Conservation (phyloP, 306 rosid genomes). For the Casuarina cunninghamiana region DNA sequence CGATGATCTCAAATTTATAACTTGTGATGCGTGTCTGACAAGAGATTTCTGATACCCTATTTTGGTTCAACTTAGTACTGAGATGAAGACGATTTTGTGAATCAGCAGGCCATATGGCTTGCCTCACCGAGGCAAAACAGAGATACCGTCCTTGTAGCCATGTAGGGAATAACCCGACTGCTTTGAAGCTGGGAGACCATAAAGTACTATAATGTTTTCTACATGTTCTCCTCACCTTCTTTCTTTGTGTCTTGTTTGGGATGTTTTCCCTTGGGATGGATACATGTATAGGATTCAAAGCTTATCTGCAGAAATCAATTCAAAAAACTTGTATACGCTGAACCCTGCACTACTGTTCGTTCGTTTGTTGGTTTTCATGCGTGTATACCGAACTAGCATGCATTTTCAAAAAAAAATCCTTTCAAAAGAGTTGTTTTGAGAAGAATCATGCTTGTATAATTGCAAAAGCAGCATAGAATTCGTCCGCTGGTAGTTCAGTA, state of each 20-base stretch:
- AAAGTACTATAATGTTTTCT: not conserved
- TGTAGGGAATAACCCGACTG: not conserved
- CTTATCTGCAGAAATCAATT: not conserved
- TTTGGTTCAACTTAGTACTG: not conserved
- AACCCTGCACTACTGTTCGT: not conserved
- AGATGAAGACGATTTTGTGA: constrained; percentile 18
- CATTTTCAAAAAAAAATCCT: not conserved
- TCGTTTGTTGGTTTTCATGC: not conserved
- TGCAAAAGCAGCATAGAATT: not conserved
- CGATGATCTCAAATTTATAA: constrained; percentile 9
- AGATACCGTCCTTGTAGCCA: not conserved
- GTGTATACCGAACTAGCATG: not conserved
- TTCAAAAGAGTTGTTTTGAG: too few relatives aligned
- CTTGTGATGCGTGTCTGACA: constrained; percentile 12
- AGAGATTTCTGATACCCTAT: constrained; percentile 10
- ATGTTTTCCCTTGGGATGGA: not conserved
- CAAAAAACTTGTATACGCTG: not conserved
- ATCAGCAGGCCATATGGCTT: not conserved
- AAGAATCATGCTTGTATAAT: not conserved
- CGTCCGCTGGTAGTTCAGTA: too few relatives aligned
- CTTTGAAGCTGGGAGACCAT: not conserved
- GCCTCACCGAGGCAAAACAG: not conserved
- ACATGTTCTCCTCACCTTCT: not conserved
- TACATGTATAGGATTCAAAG: not conserved
- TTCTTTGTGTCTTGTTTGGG: not conserved